Evolutionary conservation across 345 rosid genomes (phyloP), one percentile per base, ranked within the genome.

Genomic region (Crucihimalaya himalaica): DNA sequence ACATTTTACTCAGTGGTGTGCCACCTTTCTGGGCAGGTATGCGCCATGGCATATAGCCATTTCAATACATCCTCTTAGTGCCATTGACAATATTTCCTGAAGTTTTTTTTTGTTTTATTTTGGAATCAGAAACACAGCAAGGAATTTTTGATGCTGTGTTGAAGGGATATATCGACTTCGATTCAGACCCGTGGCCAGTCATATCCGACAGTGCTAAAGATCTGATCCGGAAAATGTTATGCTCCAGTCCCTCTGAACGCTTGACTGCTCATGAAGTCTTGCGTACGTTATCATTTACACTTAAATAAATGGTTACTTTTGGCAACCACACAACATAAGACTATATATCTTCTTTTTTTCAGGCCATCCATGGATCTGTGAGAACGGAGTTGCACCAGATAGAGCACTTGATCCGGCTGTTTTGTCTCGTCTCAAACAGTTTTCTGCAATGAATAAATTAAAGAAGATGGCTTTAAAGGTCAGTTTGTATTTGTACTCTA

Each of bases 21-120:
- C 99, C 99, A 0, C 99, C 99, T 73, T 95, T 94, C 42, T 92
- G 99, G 99, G 99, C 99, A 79, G 99, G 99, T 95, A 81, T 37
- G 64, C 2, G 18, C 8, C 7, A 18, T 34, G 8, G 14, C 51
- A n/a, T 48, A 54, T 29, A 61, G 71, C 40, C 5, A 39, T 45
- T 57, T 50, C 4, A 32, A 55, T 56, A 31, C 0, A 12, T 37
- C 59, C 13, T 62, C 10, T 53, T 27, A 66, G 7, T 59, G 27
- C 54, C 11, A 10, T 37, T 5, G 45, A 45, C 0, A 1, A 68
- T 23, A 16, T 59, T 68, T 55, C 21, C 72, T 73, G 12, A 78
- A 54, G 27, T 70, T 25, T 52, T 71, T 64, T 64, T 77, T 37
- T 72, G 51, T 66, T 43, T 34, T 32, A 50, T 43, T 34, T 32